Base-by-base conservation (phyloP, 1,139 yeast genomes). In the Yamadazyma mexicana region DNA sequence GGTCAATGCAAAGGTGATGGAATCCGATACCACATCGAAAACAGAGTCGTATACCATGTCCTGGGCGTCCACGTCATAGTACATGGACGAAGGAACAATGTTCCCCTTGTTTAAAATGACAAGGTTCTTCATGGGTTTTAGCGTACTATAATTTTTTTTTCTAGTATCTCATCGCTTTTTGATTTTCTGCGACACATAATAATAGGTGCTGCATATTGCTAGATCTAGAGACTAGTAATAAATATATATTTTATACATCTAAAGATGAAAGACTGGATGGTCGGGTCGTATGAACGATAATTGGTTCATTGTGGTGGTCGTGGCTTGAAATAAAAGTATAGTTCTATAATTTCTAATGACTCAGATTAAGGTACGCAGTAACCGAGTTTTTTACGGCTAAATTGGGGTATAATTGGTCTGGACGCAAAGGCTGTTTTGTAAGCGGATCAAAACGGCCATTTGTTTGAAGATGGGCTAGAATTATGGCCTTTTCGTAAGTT, bases 11-110 rank as follows among this genome's bases (percentile, higher is more conserved):
- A 83, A 76, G 1, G 94, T 79, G 39, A 88, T 70, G 43, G 87
- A 76, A 57, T 87, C 94, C 10, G 84, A 74, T 20, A 85, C 78
- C 0, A 87, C 74, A 57, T 88, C 96, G 52, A 87, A 87, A n/a
- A 73, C 76, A 2, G 92, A 72, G 56, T 88, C 95, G 53, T 87
- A 86, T n/a, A 70, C 74, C 3, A 91, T 72, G 34, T 73, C 76
- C 2, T 69, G 59, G 6, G 81, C 66, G n/a, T 69, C 70, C 45
- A 81, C 65, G 49, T 83, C 92, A 41, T 67, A 74, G 7, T 79
- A 76, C 39, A 66, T 57, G 2, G 81, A 67, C 29, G 63, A 64
- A 4, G 81, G 81, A 33, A 54, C 51, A 18, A 80, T 62, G 28
- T 58, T 60, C n/a, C 86, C 86, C 47, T 74, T 68, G 52, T 81